Conservation (phyloP, 1,139 yeast genomes). For the Candida glucosophila region DNA sequence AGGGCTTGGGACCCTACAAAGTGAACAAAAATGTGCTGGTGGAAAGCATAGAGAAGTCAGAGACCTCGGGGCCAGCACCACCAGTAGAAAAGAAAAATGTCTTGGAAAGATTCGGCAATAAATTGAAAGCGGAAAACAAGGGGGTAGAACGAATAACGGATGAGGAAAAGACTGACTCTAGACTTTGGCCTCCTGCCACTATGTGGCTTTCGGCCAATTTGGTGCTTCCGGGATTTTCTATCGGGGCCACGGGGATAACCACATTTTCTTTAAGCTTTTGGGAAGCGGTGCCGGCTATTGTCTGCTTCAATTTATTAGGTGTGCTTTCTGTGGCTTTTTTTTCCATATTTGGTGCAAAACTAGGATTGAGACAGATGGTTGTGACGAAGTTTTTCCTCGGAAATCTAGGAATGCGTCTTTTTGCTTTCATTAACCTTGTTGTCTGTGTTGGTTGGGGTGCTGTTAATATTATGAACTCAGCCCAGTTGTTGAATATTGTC, state of each 20-base stretch:
- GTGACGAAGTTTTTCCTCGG: conserved; percentile 76
- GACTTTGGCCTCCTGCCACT: conserved; percentile 63
- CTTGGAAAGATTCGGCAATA: conserved; percentile 17
- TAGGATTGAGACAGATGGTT: conserved; percentile 86
- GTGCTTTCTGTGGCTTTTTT: conserved; percentile 73
- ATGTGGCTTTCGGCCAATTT: conserved; percentile 94
- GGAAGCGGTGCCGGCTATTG: conserved; percentile 51
- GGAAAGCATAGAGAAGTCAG: conserved; percentile 4
- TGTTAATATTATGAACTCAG: conserved; percentile 83
- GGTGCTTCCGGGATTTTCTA: conserved; percentile 75
- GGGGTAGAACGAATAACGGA: conserved; percentile 66
- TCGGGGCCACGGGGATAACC: conserved; percentile 72
- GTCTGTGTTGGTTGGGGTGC: conserved; percentile 97
- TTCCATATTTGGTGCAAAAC: conserved; percentile 74
- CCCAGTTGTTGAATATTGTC: conserved; percentile 73
- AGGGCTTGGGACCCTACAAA: too few species aligned
- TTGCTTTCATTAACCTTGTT: conserved; percentile 67
- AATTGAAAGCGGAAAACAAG: conserved; percentile 50
- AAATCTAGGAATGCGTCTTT: conserved; percentile 63
- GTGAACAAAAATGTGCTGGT: too few species aligned
- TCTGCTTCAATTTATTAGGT: conserved; percentile 71
- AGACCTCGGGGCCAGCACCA: too few species aligned
- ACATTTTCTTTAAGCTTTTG: conserved; percentile 53
- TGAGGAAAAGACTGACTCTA: conserved; percentile 53
- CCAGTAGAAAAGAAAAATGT: conserved; percentile 1